Evolutionary conservation across 1,284 basidiomycete genomes (phyloP), one percentile per base, ranked within the genome.

Genomic region (Ganoderma leucocontextum): DNA sequence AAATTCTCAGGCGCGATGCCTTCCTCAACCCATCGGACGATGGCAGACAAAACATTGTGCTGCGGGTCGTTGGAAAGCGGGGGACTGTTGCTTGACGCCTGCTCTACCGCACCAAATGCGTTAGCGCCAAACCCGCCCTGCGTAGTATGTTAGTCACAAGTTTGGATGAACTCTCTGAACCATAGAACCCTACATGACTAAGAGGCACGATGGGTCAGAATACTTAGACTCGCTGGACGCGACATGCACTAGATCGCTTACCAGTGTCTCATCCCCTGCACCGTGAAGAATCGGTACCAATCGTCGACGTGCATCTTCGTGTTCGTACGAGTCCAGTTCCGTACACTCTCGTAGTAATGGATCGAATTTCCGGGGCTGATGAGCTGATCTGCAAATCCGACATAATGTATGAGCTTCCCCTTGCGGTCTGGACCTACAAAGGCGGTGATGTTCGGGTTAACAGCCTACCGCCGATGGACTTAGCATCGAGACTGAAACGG

Each of bases 221-320:
- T 15, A n/a, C n/a, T n/a, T n/a, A 3, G 7, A n/a, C 4, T 15
- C 5, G 39, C n/a, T 39, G 5, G 38, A 35, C 12, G 33, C 9
- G 55, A 42, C 4, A 69, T 19, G 64, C 57, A 63, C 61, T 15
- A 53, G 4, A 66, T 68, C 9, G 72, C 78, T 39, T 65, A 72
- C 74, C 82, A 83, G 68, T 84, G 82, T n/a, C 72, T 70, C 82
- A 84, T 83, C 1, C 82, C 83, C 0, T 82, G 80, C 19, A 83
- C 78, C 35, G 80, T 73, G 74, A 82, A 84, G n/a, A 83, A 76
- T 17, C 80, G 78, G 74, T 83, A 84, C 70, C 77, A 79, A 53
- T 79, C 74, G 63, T 79, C 75, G 25, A 82, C 75, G 49, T 75
- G 72, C 44, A 75, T 59, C 6, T 68, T 62, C 60, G 74, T 74